These are phyloP conservation scores for Amanita rubescens DNA, from an alignment of 768 basidiomycete species.

Conservation along the genomic window DNA sequence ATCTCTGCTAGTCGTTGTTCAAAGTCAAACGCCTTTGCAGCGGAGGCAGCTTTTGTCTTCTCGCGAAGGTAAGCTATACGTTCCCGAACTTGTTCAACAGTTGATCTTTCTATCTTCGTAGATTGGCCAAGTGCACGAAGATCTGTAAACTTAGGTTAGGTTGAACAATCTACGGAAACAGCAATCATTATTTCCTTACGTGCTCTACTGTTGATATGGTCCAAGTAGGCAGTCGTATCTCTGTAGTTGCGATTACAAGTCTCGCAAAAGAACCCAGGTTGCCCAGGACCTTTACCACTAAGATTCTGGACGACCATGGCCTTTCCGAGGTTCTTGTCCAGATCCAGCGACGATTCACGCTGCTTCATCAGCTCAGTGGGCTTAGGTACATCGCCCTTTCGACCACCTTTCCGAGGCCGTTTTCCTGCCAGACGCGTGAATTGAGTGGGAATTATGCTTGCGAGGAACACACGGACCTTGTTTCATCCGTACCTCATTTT, in stretches of 20 bases:
- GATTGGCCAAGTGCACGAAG: conserved; percentile 92
- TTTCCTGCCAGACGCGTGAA: conserved; percentile 50
- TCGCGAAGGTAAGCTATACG: conserved; percentile 85
- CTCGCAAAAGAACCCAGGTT: conserved; percentile 93
- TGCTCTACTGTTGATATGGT: conserved; percentile 90
- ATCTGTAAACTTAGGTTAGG: conserved; percentile 43
- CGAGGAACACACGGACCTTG: conserved; percentile 46
- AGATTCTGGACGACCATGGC: conserved; percentile 89
- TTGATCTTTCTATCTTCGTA: conserved; percentile 84
- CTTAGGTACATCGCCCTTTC: conserved; percentile 78
- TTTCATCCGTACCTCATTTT: conserved; percentile 78
- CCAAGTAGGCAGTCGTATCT: conserved; percentile 89
- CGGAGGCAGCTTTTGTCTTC: conserved; percentile 75
- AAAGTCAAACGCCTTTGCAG: conserved; percentile 92
- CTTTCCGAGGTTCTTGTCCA: conserved; percentile 94
- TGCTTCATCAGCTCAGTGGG: conserved; percentile 91
- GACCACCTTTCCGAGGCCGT: conserved; percentile 55
- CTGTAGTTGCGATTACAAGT: conserved; percentile 88
- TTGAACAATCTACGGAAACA: neutral
- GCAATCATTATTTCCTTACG: conserved; percentile 48
- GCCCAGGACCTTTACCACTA: conserved; percentile 76
- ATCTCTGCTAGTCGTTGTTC: conserved; percentile 82
- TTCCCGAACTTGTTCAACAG: conserved; percentile 85
- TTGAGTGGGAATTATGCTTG: neutral
- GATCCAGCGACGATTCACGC: conserved; percentile 75